Base-by-base conservation (phyloP, 108 stramenopile genomes). In the Cyclotella kingstonii region DNA sequence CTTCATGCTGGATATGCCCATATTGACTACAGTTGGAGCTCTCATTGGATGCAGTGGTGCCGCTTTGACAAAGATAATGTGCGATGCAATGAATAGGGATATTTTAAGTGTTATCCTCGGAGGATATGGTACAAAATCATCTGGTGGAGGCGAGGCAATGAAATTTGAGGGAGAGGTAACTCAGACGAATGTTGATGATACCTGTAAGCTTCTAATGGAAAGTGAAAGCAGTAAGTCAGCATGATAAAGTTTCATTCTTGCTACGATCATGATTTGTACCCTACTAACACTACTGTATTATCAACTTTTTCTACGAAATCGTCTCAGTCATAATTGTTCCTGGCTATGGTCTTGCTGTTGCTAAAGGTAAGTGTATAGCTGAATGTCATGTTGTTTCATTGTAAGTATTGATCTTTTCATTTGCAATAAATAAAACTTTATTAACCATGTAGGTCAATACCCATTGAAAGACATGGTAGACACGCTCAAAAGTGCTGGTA, bases 31-130 rank as follows among this genome's bases (percentile, higher is more conserved):
- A 15, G 97, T 98, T 30, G 99, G 99, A 31, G 98, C 99, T 10
- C 73, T 99, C 58, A 98, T 99, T 76, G 99, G 99, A 47, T 98
- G 94, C 78, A 95, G 93, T 65, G 99, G 99, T 38, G 98, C 97
- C 29, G 95, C 98, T 48, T 81, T 99, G 5, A 98, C 99, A 44
- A 91, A 95, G 65, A 94, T 98, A 62, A 99, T 99, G 99, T 99
- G 99, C 60, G 90, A 97, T 69, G 97, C 96, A 26, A 98, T 98
- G 98, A 98, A 98, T 68, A 79, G 97, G 14, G 87, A 95, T 60
- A 90, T 99, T 70, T 76, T 89, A 21, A 90, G 84, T 64, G 98
- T 99, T 14, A 96, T 99, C 58, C 84, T 97, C 27, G 97, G 97
- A 9, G 96, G 96, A 14, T 96, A 81, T 53, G 91, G 95, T 41